Evolutionary conservation across 2,329 filamentous ascomycete species (phyloP).

Genomic region (Fusarium redolens): DNA sequence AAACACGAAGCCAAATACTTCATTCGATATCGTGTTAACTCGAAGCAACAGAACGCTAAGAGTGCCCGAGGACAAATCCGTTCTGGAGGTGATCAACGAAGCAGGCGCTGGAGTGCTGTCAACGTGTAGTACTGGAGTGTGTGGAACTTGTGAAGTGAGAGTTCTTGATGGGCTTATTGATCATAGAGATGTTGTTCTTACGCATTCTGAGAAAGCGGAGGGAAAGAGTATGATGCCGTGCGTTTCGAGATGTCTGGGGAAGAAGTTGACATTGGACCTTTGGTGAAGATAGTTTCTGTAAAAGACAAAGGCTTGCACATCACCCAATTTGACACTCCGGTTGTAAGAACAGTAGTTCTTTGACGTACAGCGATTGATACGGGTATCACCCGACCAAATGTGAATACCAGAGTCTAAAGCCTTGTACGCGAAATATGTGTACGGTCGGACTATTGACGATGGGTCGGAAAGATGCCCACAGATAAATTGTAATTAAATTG

Average conservation of each 20-base stretch:
- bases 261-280: neutral
- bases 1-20: neutral
- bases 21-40: neutral
- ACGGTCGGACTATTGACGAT: accelerated
- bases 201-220: neutral
- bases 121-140: neutral
- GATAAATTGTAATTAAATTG: accelerated
- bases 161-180: neutral
- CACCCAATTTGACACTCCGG: no score
- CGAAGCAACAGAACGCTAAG: neutral
- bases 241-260: neutral
- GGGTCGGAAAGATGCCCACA: accelerated
- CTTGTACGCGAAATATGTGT: no score
- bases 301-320: no score
- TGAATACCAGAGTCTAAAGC: neutral
- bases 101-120: neutral
- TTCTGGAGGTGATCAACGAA: neutral
- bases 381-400: no score
- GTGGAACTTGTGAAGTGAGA: neutral
- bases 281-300: neutral
- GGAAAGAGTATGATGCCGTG: neutral
- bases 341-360: no score
- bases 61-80: neutral
- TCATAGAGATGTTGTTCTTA: neutral
- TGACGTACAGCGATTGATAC: no score